These are phyloP conservation scores for Acer negundo DNA, from an alignment of 345 rosid species.

Conservation along the genomic window DNA sequence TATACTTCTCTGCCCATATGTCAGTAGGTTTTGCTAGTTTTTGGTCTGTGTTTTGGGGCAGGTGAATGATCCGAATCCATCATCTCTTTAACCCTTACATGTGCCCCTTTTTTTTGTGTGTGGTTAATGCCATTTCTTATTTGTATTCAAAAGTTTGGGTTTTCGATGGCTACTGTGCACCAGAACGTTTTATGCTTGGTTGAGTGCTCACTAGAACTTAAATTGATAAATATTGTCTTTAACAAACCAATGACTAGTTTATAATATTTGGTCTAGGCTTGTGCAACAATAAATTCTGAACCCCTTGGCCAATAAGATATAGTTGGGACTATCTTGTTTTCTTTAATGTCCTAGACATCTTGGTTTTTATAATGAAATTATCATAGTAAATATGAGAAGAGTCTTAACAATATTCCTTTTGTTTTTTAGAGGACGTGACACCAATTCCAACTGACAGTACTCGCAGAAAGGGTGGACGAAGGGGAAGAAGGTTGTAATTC, in stretches of 20 bases:
- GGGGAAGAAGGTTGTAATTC: slow-evolving; percentile 83
- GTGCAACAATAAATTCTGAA: neutral
- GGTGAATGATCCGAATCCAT: slow-evolving; percentile 1
- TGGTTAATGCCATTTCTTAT: neutral
- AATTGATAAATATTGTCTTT: too few species aligned
- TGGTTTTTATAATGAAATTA: neutral
- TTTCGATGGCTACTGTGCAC: neutral
- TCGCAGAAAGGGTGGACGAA: slow-evolving; percentile 89
- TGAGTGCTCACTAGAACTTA: neutral
- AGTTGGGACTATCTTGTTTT: neutral
- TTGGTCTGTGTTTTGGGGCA: neutral
- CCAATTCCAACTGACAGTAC: slow-evolving; percentile 95
- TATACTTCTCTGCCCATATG: slow-evolving; percentile 1
- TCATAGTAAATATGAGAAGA: neutral
- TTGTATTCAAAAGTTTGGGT: too few species aligned
- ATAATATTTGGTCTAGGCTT: neutral
- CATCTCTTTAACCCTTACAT: neutral
- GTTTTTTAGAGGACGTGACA: slow-evolving; percentile 82
- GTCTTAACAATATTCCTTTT: neutral
- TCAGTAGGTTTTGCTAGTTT: neutral
- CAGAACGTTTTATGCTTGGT: neutral
- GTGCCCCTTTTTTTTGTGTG: neutral
- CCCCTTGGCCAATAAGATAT: neutral
- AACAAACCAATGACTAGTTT: neutral
- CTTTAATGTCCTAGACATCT: neutral